Conservation (phyloP, 2,329 filamentous ascomycete species). For the Arthrobotrys pseudoclavata region DNA sequence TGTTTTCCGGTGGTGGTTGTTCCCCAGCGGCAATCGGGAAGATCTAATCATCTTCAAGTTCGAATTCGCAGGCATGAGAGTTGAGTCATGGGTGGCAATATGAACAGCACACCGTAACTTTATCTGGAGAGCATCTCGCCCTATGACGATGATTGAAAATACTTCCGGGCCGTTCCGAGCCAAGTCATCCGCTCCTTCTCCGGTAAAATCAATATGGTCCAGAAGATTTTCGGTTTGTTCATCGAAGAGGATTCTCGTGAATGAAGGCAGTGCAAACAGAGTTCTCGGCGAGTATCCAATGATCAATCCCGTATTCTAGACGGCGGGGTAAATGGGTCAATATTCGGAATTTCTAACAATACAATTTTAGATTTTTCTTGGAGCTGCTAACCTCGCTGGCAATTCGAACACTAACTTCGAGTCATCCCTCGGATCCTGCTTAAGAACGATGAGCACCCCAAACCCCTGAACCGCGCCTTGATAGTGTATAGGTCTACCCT, state of each 20-base stretch:
- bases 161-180: slow-evolving; percentile 84
- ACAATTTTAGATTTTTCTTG: slow-evolving; percentile 76
- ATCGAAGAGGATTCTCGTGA: slow-evolving; percentile 85
- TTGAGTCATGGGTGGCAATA: slow-evolving; percentile 72
- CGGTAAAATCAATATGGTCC: slow-evolving; percentile 89
- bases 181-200: slow-evolving; percentile 83
- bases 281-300: slow-evolving; percentile 83
- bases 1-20: slow-evolving; percentile 76
- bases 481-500: slow-evolving; percentile 91
- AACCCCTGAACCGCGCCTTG: slow-evolving; percentile 86
- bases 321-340: background rate
- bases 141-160: slow-evolving; percentile 79
- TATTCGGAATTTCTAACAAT: slow-evolving; percentile 9
- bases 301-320: slow-evolving; percentile 78
- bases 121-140: slow-evolving; percentile 64
- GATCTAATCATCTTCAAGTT: slow-evolving; percentile 80
- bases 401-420: slow-evolving; percentile 61
- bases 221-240: slow-evolving; percentile 86
- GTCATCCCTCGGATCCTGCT: slow-evolving; percentile 72
- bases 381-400: slow-evolving; percentile 64
- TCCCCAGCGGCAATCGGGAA: slow-evolving; percentile 77
- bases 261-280: slow-evolving; percentile 80
- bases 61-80: slow-evolving; percentile 89
- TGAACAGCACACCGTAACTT: slow-evolving; percentile 93
- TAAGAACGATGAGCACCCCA: slow-evolving; percentile 80